Percentiles rank a stretch among this genome's conserved stretches.
Evolutionary conservation across 1,284 basidiomycete species (phyloP).

Genomic region (Malassezia caprae): DNA sequence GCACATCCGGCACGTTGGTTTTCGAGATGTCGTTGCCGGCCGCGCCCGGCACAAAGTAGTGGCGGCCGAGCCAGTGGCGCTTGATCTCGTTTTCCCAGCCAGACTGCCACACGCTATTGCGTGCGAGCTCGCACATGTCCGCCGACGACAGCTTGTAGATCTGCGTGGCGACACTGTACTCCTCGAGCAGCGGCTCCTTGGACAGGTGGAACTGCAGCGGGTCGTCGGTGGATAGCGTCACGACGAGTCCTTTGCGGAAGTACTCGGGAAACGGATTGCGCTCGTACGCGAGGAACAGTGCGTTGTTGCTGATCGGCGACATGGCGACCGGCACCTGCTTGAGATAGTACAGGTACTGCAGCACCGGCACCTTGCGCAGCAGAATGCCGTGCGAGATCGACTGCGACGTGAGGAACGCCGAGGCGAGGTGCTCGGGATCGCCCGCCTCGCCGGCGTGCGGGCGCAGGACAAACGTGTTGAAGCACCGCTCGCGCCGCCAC

Average conservation of each 20-base stretch:
- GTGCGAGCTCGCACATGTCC: slow-evolving; percentile 72
- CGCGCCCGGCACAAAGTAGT: slow-evolving; percentile 63
- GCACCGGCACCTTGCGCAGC: slow-evolving; percentile 87
- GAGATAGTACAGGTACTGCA: slow-evolving; percentile 63
- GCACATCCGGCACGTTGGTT: slow-evolving; percentile 71
- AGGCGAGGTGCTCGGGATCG: slow-evolving; percentile 91
- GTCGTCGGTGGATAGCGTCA: slow-evolving; percentile 91
- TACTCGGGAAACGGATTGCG: slow-evolving; percentile 94
- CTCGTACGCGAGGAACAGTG: slow-evolving; percentile 91
- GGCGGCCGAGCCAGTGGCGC: slow-evolving; percentile 66
- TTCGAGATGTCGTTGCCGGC: slow-evolving; percentile 39
- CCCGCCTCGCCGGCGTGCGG: slow-evolving; percentile 97
- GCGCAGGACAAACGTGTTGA: slow-evolving; percentile 89
- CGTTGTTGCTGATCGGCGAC: slow-evolving; percentile 96
- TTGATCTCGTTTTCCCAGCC: slow-evolving; percentile 99
- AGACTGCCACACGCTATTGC: slow-evolving; percentile 89
- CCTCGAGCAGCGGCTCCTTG: slow-evolving; percentile 78
- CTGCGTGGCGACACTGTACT: slow-evolving; percentile 87
- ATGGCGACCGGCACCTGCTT: slow-evolving; percentile 61
- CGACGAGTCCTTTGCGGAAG: slow-evolving; percentile 90
- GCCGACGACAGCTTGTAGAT: slow-evolving; percentile 46
- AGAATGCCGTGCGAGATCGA: slow-evolving; percentile 98
- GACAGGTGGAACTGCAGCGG: slow-evolving; percentile 53
- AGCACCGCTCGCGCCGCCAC: slow-evolving; percentile 74
- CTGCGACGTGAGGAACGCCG: slow-evolving; percentile 88